These are phyloP conservation scores for Paramyrothecium roridum DNA, from an alignment of 2,329 filamentous ascomycete genomes.

Conservation along the genomic window DNA sequence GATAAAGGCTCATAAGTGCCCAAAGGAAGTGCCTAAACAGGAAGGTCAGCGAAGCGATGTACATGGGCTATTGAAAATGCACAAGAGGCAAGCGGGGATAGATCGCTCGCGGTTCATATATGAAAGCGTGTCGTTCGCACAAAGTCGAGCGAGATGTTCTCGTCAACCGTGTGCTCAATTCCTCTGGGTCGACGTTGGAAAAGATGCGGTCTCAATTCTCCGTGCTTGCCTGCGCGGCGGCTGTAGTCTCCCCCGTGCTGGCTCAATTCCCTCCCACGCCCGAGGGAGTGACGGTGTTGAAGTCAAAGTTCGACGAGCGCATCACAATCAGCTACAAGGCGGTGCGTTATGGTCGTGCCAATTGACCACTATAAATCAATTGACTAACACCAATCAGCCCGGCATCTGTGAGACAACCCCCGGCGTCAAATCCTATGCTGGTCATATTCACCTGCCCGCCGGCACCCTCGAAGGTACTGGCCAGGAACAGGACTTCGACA, in stretches of 20 bases:
- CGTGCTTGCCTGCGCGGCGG: background rate
- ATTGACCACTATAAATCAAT: background rate
- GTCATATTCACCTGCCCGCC: slow-evolving; percentile 45
- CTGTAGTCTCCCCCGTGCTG: background rate
- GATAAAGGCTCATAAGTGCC: background rate
- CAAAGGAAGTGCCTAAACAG: background rate
- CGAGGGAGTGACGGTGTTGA: slow-evolving; percentile 8
- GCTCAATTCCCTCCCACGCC: slow-evolving; percentile 19
- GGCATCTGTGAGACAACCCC: slow-evolving; percentile 44
- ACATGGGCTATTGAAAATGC: background rate
- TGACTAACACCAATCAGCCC: slow-evolving; percentile 31
- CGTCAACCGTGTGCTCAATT: background rate
- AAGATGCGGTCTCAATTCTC: slow-evolving; percentile 2
- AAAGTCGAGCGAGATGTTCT: background rate
- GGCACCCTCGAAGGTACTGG: slow-evolving; percentile 8
- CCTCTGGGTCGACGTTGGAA: background rate
- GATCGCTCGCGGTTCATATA: background rate
- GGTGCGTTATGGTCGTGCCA: background rate
- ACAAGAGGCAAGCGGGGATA: background rate
- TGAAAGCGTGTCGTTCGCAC: background rate
- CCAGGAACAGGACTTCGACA: slow-evolving; percentile 8
- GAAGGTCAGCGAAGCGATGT: background rate
- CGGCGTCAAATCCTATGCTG: slow-evolving; percentile 34
- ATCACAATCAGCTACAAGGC: slow-evolving; percentile 16
- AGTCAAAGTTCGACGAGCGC: slow-evolving; percentile 11